Conservation (phyloP, 2,329 filamentous ascomycete species). For the Nemania abortiva region DNA sequence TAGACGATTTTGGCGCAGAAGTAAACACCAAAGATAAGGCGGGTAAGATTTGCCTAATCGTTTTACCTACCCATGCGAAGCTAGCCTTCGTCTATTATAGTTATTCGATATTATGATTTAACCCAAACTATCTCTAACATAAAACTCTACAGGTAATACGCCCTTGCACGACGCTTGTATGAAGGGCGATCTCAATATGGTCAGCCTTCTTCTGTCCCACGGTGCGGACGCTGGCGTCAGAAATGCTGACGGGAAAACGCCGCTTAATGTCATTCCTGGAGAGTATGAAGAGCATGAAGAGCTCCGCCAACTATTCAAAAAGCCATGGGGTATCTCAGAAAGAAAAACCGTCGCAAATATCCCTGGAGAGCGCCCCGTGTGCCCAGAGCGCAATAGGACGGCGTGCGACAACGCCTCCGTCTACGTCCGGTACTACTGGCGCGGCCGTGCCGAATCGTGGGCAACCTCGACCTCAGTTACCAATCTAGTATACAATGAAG, state of each 20-base stretch:
- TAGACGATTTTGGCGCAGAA: neutral
- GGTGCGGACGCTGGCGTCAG: neutral
- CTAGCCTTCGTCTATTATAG: neutral
- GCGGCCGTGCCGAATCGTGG: neutral
- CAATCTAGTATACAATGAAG: neutral
- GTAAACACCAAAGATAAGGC: neutral
- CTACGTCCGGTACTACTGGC: neutral
- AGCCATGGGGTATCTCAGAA: neutral
- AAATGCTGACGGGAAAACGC: constrained; percentile 1
- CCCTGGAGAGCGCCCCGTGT: neutral
- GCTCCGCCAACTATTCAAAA: neutral
- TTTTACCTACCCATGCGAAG: neutral
- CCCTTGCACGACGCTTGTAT: neutral
- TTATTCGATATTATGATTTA: neutral
- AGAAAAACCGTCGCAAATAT: neutral
- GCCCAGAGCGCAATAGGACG: neutral
- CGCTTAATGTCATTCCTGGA: neutral
- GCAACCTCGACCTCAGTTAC: neutral
- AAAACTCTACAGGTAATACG: neutral
- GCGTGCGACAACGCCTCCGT: neutral
- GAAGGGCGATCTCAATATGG: neutral
- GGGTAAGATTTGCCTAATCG: neutral
- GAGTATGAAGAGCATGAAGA: neutral
- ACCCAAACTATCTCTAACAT: neutral
- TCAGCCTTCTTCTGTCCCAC: neutral